A percentile compares a stretch with the other conserved stretches of the same genome.
Evolutionary conservation across 208 protist genomes (phyloP).

Genomic region (Leishmania tropica): DNA sequence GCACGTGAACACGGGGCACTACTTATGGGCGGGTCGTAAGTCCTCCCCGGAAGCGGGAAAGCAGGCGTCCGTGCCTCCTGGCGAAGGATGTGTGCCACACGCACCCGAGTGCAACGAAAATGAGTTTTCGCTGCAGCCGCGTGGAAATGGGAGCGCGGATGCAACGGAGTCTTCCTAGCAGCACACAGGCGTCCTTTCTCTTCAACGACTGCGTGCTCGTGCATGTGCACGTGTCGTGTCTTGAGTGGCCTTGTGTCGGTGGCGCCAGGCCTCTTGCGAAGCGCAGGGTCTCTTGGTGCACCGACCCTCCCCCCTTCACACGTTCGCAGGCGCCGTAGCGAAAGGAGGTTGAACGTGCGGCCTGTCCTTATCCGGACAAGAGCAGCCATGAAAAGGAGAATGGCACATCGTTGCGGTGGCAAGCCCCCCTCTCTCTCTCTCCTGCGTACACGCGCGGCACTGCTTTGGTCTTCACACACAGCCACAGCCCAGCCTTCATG

Average conservation of each 20-base stretch:
- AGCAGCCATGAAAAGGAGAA: background rate
- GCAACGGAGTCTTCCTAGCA: background rate
- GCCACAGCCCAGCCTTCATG: background rate
- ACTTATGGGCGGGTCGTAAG: conserved; percentile 84
- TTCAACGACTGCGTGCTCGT: background rate
- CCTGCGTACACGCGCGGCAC: background rate
- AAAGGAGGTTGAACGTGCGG: background rate
- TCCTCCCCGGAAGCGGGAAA: conserved; percentile 1
- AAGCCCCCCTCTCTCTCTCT: background rate
- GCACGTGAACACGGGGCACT: conserved; percentile 76
- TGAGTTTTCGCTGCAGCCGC: background rate
- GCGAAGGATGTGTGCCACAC: background rate
- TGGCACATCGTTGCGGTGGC: background rate
- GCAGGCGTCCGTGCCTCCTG: conserved; percentile 1
- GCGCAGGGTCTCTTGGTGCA: background rate
- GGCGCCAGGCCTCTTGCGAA: background rate
- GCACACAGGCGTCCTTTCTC: background rate
- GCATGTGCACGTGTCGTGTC: background rate
- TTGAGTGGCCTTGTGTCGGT: background rate
- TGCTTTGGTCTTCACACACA: background rate
- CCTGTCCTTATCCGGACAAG: background rate
- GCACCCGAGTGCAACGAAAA: background rate
- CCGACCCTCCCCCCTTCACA: background rate
- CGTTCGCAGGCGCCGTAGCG: background rate
- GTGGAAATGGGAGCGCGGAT: too few species aligned